These are phyloP conservation scores for Arthrinium puccinioides DNA, from an alignment of 2,329 filamentous ascomycete species.

Conservation along the genomic window DNA sequence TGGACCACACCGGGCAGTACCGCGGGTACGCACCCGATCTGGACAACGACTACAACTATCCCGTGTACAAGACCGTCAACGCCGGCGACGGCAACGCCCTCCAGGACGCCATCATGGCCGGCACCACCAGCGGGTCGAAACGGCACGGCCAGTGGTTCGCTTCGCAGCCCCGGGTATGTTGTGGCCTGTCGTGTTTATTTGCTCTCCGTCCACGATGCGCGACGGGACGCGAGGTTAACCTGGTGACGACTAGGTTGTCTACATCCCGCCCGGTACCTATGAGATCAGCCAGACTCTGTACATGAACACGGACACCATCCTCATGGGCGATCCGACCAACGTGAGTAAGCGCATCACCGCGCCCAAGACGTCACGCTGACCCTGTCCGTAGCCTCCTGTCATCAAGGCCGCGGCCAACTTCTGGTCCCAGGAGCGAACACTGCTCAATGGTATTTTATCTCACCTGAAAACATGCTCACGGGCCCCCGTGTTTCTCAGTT, in stretches of 20 bases:
- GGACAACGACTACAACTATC: conserved; percentile 27
- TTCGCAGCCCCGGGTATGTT: conserved; percentile 29
- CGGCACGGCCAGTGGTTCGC: conserved; percentile 32
- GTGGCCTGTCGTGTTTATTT: neutral
- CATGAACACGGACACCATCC: conserved; percentile 36
- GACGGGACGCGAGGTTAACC: too few species aligned
- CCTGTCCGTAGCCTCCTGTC: conserved; percentile 24
- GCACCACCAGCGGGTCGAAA: conserved; percentile 19
- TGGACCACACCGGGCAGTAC: conserved; percentile 28
- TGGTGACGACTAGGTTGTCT: conserved; percentile 32
- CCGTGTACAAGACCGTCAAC: conserved; percentile 29
- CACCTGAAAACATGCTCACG: too few species aligned
- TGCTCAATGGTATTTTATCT: too few species aligned
- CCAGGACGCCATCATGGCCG: conserved; percentile 30
- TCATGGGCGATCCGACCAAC: conserved; percentile 38
- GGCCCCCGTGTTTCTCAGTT: conserved; percentile 27
- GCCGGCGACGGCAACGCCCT: conserved; percentile 29
- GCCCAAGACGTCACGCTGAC: too few species aligned
- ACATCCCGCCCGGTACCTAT: conserved; percentile 35
- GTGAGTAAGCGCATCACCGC: too few species aligned
- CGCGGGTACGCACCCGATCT: conserved; percentile 34
- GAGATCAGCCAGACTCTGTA: conserved; percentile 28
- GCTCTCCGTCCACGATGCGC: too few species aligned
- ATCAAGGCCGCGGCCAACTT: conserved; percentile 32
- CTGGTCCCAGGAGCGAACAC: conserved; percentile 18